Evolutionary conservation across 140 eudicot species (phyloP).

Genomic region (Oenanthe javanica): DNA sequence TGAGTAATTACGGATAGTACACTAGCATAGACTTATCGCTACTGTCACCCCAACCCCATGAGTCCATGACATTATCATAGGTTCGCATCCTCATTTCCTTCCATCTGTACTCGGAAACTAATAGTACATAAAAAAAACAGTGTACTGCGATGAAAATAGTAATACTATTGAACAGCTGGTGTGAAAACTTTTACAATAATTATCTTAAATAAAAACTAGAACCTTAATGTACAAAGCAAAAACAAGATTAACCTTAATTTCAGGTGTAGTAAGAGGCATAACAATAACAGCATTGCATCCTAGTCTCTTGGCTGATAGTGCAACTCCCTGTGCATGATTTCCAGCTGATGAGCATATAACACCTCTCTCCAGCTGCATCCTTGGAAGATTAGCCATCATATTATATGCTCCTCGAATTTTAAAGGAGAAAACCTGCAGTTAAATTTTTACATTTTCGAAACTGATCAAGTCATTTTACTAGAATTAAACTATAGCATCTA

Average conservation of each 20-base stretch:
- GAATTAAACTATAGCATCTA: not conserved
- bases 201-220: not conserved
- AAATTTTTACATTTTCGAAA: not conserved
- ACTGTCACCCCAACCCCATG: not conserved
- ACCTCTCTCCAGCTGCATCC: slow-evolving; percentile 62
- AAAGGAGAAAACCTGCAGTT: slow-evolving; percentile 82
- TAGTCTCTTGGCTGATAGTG: slow-evolving; percentile 73
- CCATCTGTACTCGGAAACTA: not conserved
- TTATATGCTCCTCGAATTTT: slow-evolving; percentile 98
- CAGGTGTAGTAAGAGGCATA: slow-evolving; percentile 96
- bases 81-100: not conserved
- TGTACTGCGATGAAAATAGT: too few species aligned
- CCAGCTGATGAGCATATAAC: slow-evolving; percentile 96
- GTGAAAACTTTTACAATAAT: not conserved
- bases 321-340: slow-evolving; percentile 98
- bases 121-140: not conserved
- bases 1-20: not conserved
- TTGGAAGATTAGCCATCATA: slow-evolving; percentile 95
- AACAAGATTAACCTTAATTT: slow-evolving; percentile 48
- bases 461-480: not conserved
- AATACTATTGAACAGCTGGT: not conserved
- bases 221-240: not conserved
- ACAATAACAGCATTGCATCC: slow-evolving; percentile 92
- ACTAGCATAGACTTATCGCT: not conserved
- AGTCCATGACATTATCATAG: not conserved